phyloP scores from a whole-genome alignment of 176 grass and related monocot genomes.

The Carex cristatella region DNA sequence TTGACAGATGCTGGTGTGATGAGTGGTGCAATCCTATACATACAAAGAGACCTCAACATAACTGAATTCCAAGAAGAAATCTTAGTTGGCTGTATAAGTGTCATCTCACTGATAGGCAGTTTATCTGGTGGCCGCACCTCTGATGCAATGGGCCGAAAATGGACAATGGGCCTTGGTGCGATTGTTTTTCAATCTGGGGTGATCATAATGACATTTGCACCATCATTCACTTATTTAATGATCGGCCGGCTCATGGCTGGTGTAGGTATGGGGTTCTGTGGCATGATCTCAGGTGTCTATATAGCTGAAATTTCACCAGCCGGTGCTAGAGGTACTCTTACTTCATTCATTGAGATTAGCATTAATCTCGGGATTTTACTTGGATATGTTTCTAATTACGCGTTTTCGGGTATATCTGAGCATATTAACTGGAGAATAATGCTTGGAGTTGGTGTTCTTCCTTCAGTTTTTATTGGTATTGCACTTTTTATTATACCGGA shows the following conservation, averaged over 20 bases:
- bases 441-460: conserved; percentile 78
- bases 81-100: conserved; percentile 67
- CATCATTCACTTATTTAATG: conserved; percentile 72
- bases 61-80: conserved; percentile 81
- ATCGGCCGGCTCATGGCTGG: conserved; percentile 68
- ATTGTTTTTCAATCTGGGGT: conserved; percentile 72
- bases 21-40: conserved; percentile 78
- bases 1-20: conserved; percentile 82
- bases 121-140: conserved; percentile 76
- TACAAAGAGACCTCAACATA: conserved; percentile 76
- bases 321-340: conserved; percentile 59
- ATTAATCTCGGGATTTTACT: conserved; percentile 88
- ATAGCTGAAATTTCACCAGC: conserved; percentile 86
- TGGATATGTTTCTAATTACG: conserved; percentile 87
- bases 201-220: conserved; percentile 75
- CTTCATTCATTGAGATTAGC: conserved; percentile 81
- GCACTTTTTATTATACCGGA: conserved; percentile 75
- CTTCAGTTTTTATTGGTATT: conserved; percentile 72
- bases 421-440: conserved; percentile 92
- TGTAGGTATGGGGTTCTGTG: conserved; percentile 80
- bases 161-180: conserved; percentile 76
- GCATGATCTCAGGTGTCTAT: conserved; percentile 83
- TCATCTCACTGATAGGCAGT: conserved; percentile 82
- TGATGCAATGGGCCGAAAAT: conserved; percentile 81
- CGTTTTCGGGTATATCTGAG: conserved; percentile 59